Conservation (phyloP, 2,329 filamentous ascomycete species). For the Xylariaceae sp. region DNA sequence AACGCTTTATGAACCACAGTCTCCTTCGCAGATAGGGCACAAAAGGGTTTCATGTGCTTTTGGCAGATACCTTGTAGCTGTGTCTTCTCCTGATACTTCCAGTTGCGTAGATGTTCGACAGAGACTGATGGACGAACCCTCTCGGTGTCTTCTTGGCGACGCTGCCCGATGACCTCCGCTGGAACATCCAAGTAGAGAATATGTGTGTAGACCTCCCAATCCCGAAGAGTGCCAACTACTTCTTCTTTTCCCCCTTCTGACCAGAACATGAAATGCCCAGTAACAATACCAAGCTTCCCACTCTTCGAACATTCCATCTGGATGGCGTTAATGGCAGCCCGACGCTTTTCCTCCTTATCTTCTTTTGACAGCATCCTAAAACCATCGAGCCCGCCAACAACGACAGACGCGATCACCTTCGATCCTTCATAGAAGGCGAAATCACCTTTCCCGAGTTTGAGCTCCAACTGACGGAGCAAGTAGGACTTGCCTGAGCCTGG, state of each 20-base stretch:
- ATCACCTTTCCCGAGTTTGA: constrained; percentile 20
- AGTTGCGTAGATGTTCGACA: constrained; percentile 38
- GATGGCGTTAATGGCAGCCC: constrained; percentile 44
- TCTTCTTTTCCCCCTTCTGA: constrained; percentile 29
- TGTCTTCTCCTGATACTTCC: constrained; percentile 45
- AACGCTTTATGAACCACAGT: constrained; percentile 11
- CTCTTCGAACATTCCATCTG: constrained; percentile 31
- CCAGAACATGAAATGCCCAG: constrained; percentile 57
- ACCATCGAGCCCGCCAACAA: constrained; percentile 42
- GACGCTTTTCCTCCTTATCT: constrained; percentile 38
- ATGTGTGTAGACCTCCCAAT: constrained; percentile 49
- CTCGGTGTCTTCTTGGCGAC: constrained; percentile 34
- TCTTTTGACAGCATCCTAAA: constrained; percentile 41
- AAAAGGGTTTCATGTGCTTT: constrained; percentile 45
- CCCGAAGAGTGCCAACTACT: constrained; percentile 40
- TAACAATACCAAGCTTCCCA: constrained; percentile 42
- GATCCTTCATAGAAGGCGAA: constrained; percentile 53
- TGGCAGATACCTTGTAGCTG: constrained; percentile 42
- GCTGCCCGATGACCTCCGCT: constrained; percentile 34
- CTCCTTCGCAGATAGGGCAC: constrained; percentile 7
- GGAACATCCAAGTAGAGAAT: constrained; percentile 52
- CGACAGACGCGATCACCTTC: constrained; percentile 38
- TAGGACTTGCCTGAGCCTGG: constrained; percentile 20
- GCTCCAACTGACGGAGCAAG: constrained; percentile 36
- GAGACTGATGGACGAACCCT: constrained; percentile 34